Evolutionary conservation across 768 basidiomycete species (phyloP).

Genomic region (Solioccasus polychromus): DNA sequence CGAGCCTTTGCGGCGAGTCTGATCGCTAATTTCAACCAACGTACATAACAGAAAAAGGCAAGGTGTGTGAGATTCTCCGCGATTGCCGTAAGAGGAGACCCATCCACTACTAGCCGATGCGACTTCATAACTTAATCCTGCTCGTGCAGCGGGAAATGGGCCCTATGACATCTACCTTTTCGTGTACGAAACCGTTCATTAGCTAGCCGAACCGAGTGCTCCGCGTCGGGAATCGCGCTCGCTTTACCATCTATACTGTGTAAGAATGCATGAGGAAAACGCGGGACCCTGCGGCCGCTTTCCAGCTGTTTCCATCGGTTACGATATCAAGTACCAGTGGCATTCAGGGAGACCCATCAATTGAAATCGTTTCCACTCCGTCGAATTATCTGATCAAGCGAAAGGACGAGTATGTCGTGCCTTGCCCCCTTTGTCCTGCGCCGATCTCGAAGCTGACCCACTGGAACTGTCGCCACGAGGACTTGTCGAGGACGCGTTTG

Average conservation of each 20-base stretch:
- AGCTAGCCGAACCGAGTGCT: constrained; percentile 3
- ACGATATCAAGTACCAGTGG: constrained; percentile 5
- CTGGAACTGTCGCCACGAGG: background rate
- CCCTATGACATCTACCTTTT: constrained; percentile 15
- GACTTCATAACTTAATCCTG: background rate
- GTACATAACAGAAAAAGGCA: too few species aligned
- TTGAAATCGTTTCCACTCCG: too few species aligned
- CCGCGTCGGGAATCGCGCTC: constrained; percentile 7
- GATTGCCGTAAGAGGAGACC: background rate
- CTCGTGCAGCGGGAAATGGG: constrained; percentile 8
- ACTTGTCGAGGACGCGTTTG: background rate
- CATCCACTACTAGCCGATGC: background rate
- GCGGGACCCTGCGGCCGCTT: background rate
- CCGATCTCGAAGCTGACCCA: too few species aligned
- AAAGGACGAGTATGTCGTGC: too few species aligned
- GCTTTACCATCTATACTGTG: background rate
- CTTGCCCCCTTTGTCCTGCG: too few species aligned
- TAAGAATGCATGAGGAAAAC: constrained; percentile 12
- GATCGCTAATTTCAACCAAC: too few species aligned
- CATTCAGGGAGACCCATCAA: too few species aligned
- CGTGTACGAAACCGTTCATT: background rate
- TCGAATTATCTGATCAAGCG: too few species aligned
- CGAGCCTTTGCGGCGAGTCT: too few species aligned
- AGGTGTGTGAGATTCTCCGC: background rate
- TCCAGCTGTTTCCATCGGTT: constrained; percentile 4